Base-by-base conservation (phyloP, 2,329 filamentous ascomycete genomes). In the Colletotrichum chlorophyti region DNA sequence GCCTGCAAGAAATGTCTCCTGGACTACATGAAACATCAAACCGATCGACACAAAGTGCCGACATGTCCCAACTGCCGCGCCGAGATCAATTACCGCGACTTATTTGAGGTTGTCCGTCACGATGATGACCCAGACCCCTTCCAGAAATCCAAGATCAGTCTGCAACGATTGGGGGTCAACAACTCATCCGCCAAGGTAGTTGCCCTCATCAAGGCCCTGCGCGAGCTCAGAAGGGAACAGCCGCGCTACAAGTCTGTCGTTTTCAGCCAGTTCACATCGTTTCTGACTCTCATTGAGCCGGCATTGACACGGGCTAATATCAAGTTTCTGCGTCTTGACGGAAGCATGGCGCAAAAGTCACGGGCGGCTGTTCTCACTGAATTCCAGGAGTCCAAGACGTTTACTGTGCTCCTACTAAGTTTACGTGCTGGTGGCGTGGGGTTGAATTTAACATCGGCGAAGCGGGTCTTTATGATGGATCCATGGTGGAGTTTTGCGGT, bases 401-500 rank as follows among this genome's bases (percentile, higher is more conserved):
- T 91, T 21, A 84, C 84, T 3, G 85, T 99, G 1, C 78, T 99
- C 4, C 80, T 99, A 2, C 84, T 99, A 48, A 94, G 89, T 66
- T 79, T 99, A 53, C 84, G 92, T 17, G 95, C 96, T 0, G 95
- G 96, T 5, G 96, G 95, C 21, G 95, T 99, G 0, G 95, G 95
- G 0, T 80, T 99, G 38, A 99, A 99, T 69, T 75, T 99, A 61
- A 98, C 94, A 0, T 88, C 88, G 64, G 95, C 95, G 6, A 91
- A 89, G 63, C 82, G 91, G 51, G 96, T 99, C 5, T 99, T 90
- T 77, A 96, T 99, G 91, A 98, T 99, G 95, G 95, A 99, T 73
- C 95, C 95, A 0, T 99, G 95, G 95, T 99, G 95, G 95, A 96
- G 91, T 70, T 99, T 94, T 74, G 93, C 95, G 0, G 89, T 98